Percentiles rank a stretch among this genome's conserved stretches.
phyloP scores from a whole-genome alignment of 2,329 filamentous ascomycete species.

The Diatrype stigma region DNA sequence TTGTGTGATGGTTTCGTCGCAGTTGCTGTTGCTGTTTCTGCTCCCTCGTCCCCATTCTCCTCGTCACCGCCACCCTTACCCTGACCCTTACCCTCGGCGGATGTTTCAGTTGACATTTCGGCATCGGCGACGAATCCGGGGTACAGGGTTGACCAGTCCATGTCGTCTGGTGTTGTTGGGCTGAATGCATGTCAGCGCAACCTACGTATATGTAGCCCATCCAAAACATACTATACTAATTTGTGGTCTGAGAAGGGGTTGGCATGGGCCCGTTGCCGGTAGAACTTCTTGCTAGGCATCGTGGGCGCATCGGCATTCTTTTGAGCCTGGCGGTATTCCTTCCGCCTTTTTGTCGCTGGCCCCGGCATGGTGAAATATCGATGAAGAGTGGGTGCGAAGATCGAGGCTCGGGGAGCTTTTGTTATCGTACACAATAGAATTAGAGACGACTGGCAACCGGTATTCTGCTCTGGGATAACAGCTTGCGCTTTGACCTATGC shows the following conservation, averaged over 20 bases:
- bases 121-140: constrained; percentile 59
- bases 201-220: constrained; percentile 11
- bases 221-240: constrained; percentile 69
- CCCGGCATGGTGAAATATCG: constrained; percentile 32
- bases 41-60: too few relatives aligned
- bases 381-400: background rate
- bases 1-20: constrained; percentile 18
- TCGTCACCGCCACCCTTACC: too few relatives aligned
- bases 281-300: constrained; percentile 92
- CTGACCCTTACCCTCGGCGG: constrained; percentile 11
- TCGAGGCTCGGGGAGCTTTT: too few relatives aligned
- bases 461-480: too few relatives aligned
- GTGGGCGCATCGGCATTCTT: constrained; percentile 50
- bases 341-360: constrained; percentile 55
- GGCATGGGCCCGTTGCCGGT: constrained; percentile 91
- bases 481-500: too few relatives aligned
- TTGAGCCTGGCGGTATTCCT: constrained; percentile 57
- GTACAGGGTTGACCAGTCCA: constrained; percentile 89
- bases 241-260: constrained; percentile 97
- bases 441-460: too few relatives aligned
- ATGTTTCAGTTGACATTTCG: constrained; percentile 11
- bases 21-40: constrained; percentile 2
- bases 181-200: constrained; percentile 41
- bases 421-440: too few relatives aligned
- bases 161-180: constrained; percentile 70